Conservation (phyloP, 345 rosid genomes). For the Corymbia maculata region DNA sequence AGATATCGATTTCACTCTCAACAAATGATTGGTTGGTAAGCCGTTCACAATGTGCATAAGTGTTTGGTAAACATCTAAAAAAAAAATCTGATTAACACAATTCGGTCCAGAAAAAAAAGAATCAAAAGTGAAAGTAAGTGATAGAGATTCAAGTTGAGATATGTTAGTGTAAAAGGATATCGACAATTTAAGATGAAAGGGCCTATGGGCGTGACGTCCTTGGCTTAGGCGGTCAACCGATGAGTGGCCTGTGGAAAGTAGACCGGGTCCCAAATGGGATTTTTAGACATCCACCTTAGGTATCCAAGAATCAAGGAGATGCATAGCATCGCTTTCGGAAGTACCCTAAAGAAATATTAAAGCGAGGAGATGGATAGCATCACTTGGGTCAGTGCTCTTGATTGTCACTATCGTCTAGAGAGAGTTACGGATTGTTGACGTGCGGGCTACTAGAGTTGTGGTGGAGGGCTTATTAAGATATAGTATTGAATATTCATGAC, state of each 20-base stretch:
- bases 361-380: neutral
- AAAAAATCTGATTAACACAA: neutral
- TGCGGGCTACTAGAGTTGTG: neutral
- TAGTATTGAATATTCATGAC: neutral
- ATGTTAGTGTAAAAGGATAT: neutral
- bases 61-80: neutral
- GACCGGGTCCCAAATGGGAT: neutral
- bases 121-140: neutral
- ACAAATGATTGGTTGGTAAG: neutral
- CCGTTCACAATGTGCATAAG: neutral
- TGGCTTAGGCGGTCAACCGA: neutral
- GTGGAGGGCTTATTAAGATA: neutral
- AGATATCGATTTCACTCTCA: neutral
- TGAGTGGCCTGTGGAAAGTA: neutral
- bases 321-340: neutral
- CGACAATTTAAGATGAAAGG: neutral
- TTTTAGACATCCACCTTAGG: neutral
- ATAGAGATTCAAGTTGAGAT: neutral
- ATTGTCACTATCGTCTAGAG: neutral
- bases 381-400: neutral
- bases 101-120: no score
- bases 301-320: neutral
- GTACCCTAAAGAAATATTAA: neutral
- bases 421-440: neutral
- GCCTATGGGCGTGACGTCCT: neutral